Evolutionary conservation across 768 basidiomycete genomes (phyloP).

Genomic region (Galerina marginata): DNA sequence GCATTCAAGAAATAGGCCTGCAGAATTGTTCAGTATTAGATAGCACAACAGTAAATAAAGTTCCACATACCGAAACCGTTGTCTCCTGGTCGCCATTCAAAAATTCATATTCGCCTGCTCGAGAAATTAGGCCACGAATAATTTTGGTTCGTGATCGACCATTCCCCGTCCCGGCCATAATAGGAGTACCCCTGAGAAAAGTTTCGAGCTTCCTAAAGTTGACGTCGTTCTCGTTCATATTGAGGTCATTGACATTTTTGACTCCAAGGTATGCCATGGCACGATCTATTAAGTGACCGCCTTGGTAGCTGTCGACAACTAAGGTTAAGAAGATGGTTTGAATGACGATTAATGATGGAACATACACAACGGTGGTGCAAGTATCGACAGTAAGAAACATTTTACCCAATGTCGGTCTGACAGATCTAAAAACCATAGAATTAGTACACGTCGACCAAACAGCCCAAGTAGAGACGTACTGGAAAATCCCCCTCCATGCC

Average conservation of each 20-base stretch:
- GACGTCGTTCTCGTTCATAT: conserved; percentile 21
- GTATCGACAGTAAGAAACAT: conserved; percentile 55
- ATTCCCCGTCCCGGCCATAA: conserved; percentile 33
- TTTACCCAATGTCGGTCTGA: conserved; percentile 45
- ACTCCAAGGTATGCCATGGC: conserved; percentile 34
- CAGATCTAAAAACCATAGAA: conserved; percentile 39
- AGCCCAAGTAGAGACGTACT: conserved; percentile 36
- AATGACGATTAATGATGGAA: not conserved
- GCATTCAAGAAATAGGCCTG: conserved; percentile 48
- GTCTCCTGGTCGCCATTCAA: conserved; percentile 37
- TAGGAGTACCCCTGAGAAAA: conserved; percentile 41
- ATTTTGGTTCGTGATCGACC: conserved; percentile 33
- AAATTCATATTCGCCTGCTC: conserved; percentile 47
- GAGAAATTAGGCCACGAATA: conserved; percentile 40
- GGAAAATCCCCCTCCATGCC: conserved; percentile 54
- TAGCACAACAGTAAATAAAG: not conserved
- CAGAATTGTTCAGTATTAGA: not conserved
- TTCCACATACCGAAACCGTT: conserved; percentile 43
- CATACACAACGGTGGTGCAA: conserved; percentile 50
- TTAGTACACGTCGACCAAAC: not conserved
- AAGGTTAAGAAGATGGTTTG: not conserved
- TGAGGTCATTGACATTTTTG: conserved; percentile 35
- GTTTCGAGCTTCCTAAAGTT: conserved; percentile 39
- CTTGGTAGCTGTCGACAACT: conserved; percentile 32
- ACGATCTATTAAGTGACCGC: conserved; percentile 35